Evolutionary conservation across 352 stramenopile genomes (phyloP).

Genomic region (Heterotrichella gracilis): DNA sequence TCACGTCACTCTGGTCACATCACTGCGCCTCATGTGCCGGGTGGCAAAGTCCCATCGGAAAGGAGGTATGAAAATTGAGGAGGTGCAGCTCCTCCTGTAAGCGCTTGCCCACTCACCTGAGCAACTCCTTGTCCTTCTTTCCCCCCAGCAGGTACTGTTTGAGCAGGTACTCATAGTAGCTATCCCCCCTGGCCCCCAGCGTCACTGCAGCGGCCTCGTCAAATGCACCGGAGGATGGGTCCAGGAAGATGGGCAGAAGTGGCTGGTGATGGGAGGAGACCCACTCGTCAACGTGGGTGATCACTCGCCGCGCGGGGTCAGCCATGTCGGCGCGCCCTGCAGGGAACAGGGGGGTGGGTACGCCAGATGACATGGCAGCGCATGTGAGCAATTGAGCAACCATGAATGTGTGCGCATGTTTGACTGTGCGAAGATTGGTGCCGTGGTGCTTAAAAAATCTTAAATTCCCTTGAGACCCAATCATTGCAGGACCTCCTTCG

Average conservation of each 20-base stretch:
- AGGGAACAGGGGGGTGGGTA: not conserved
- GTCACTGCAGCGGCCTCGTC: conserved; percentile 25
- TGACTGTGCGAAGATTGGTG: not conserved
- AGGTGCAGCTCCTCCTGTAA: too few species aligned
- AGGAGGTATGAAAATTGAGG: too few species aligned
- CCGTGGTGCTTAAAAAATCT: too few species aligned
- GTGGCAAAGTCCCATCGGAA: too few species aligned
- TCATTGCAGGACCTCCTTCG: too few species aligned
- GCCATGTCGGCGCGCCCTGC: not conserved
- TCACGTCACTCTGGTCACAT: too few species aligned
- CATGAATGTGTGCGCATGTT: not conserved
- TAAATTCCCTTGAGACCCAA: too few species aligned
- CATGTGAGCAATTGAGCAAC: not conserved
- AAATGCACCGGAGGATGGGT: conserved; percentile 12
- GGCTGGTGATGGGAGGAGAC: conserved; percentile 10
- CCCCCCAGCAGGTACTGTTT: conserved; percentile 66
- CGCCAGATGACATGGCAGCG: not conserved
- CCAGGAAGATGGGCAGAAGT: conserved; percentile 19
- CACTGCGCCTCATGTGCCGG: too few species aligned
- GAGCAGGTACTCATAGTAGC: conserved; percentile 88
- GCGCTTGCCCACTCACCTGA: too few species aligned
- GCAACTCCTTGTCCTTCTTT: not conserved
- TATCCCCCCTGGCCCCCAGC: conserved; percentile 66
- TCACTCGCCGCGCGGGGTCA: not conserved
- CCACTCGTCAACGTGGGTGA: too few species aligned